A percentile compares a stretch with the other conserved stretches of the same genome.
These are phyloP conservation scores for Triticum urartu DNA, from an alignment of 176 grass and related monocot species.

Conservation along the genomic window DNA sequence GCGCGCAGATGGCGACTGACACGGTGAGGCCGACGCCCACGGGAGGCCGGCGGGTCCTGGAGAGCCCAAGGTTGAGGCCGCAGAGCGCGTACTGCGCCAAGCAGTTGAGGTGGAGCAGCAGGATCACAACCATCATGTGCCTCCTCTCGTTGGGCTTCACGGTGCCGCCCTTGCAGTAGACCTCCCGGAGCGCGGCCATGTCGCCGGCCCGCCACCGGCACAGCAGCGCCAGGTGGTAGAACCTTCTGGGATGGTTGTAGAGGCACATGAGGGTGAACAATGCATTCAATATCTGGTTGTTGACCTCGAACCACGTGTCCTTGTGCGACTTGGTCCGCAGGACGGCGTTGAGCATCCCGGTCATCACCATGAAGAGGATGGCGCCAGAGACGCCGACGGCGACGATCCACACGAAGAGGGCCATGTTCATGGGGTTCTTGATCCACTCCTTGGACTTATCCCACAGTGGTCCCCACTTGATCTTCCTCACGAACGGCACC, in stretches of 20 bases:
- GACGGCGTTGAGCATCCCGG: conserved; percentile 60
- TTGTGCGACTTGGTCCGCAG: conserved; percentile 43
- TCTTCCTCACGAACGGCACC: conserved; percentile 55
- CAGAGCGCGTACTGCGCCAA: conserved; percentile 75
- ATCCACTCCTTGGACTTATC: conserved; percentile 64
- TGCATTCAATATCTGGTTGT: conserved; percentile 77
- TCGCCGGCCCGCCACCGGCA: conserved; percentile 54
- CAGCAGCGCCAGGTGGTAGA: conserved; percentile 56
- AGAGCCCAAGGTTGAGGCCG: conserved; percentile 62
- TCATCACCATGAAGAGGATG: conserved; percentile 85
- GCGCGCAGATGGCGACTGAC: conserved; percentile 46
- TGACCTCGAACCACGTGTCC: conserved; percentile 70
- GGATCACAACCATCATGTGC: conserved; percentile 66
- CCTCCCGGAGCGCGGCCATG: conserved; percentile 45
- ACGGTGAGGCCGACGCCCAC: conserved; percentile 66
- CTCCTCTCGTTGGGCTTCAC: conserved; percentile 73
- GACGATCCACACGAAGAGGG: conserved; percentile 48
- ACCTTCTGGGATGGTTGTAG: conserved; percentile 58
- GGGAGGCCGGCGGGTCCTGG: conserved; percentile 34
- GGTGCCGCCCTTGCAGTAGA: conserved; percentile 59
- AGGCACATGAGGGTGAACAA: conserved; percentile 81
- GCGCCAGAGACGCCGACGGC: conserved; percentile 63
- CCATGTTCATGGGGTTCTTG: conserved; percentile 67
- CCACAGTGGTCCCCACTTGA: conserved; percentile 55
- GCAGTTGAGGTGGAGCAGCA: conserved; percentile 75